Evolutionary conservation across 1,284 basidiomycete genomes (phyloP).

Genomic region (Uromyces viciae-fabae): DNA sequence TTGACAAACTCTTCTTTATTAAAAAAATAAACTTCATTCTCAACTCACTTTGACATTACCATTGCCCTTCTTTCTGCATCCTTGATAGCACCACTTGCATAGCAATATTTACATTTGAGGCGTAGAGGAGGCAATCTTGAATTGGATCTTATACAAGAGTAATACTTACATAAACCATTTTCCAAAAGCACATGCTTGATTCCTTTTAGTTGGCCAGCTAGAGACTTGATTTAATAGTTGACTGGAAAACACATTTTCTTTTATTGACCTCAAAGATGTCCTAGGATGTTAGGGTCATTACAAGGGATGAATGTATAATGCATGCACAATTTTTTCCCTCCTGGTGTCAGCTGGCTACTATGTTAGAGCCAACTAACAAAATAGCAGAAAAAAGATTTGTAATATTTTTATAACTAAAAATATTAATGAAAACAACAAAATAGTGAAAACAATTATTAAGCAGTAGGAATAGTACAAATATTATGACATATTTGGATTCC

Average conservation of each 20-base stretch:
- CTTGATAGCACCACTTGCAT: background rate
- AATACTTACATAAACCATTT: background rate
- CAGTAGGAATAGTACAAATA: too few relatives aligned
- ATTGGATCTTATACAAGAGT: background rate
- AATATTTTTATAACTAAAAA: too few relatives aligned
- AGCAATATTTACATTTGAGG: background rate
- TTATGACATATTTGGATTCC: too few relatives aligned
- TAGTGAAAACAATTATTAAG: too few relatives aligned
- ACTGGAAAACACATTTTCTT: background rate
- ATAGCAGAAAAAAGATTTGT: too few relatives aligned
- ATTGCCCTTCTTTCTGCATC: background rate
- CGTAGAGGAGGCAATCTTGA: background rate
- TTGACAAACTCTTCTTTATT: too few relatives aligned
- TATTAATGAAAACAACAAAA: too few relatives aligned
- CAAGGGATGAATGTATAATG: background rate
- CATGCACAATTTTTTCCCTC: background rate
- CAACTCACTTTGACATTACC: background rate
- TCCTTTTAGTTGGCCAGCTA: slow-evolving; percentile 3
- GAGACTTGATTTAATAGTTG: background rate
- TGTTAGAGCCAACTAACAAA: too few relatives aligned
- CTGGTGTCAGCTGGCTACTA: slow-evolving; percentile 1
- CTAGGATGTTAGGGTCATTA: background rate
- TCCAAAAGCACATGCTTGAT: background rate
- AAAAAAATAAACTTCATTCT: slow-evolving; percentile 12
- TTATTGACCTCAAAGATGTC: background rate